These are phyloP conservation scores for Metschnikowia arizonensis DNA, from an alignment of 805 yeast species.

Conservation along the genomic window DNA sequence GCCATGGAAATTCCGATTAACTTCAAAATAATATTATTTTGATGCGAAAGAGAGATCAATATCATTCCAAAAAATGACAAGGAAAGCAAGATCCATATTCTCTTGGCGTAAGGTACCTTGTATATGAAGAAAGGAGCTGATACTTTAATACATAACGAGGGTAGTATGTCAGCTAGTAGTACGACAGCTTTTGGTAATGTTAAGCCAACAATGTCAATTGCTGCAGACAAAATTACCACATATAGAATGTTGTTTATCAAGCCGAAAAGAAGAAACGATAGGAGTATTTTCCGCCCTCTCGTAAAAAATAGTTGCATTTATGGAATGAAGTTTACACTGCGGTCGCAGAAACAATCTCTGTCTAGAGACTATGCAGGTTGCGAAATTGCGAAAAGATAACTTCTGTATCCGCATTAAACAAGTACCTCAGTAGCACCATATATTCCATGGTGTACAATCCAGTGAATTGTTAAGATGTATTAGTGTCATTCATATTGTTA, in stretches of 20 bases:
- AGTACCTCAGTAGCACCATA: no score
- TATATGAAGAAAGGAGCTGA: constrained; percentile 79
- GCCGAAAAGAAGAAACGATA: constrained; percentile 78
- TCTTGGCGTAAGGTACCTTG: constrained; percentile 48
- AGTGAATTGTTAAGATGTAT: no score
- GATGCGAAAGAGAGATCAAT: constrained; percentile 44
- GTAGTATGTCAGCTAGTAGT: constrained; percentile 79
- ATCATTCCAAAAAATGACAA: constrained; percentile 75
- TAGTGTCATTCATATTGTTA: no score
- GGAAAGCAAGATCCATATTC: constrained; percentile 53
- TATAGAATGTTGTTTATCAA: constrained; percentile 82
- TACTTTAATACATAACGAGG: constrained; percentile 69
- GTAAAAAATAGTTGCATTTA: constrained; percentile 7
- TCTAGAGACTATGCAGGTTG: constrained; percentile 3
- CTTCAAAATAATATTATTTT: constrained; percentile 33
- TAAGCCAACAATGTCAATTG: constrained; percentile 85
- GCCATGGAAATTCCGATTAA: constrained; percentile 74
- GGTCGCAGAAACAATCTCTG: constrained; percentile 1
- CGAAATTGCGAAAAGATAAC: no score
- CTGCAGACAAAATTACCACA: constrained; percentile 88
- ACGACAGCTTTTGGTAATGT: constrained; percentile 81
- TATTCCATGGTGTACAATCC: no score
- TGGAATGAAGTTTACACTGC: neutral
- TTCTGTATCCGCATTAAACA: no score
- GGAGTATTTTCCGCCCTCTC: constrained; percentile 34